Base-by-base conservation (phyloP, 257 asterid species). In the Euphrasia confusa region DNA sequence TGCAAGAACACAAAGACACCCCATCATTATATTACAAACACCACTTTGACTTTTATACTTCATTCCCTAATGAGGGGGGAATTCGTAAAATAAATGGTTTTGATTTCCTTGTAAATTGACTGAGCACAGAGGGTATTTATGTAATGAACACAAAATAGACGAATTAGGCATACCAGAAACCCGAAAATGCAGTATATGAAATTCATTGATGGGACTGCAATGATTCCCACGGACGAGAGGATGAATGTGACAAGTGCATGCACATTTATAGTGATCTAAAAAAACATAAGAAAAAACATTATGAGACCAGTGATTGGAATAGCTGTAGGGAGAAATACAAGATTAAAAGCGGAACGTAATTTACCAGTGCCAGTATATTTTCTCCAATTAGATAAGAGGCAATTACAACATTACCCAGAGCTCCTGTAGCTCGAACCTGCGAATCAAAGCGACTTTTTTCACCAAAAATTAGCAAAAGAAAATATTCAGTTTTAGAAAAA, bases 341-440 rank as follows among this genome's bases (percentile, higher is more conserved):
- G 56, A 50, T 8, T 12, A n/a, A 11, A 39, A 52, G 14, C 7
- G 67, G 49, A 33, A 5, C 40, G 32, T 18, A 40, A 57, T 40
- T 81, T 93, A 93, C 96, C 95, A 93, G 56, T 9, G 83, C 85
- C 44, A 87, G 95, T 69, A 93, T 89, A 79, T 93, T 93, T 77
- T 89, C 99, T 78, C 94, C 90, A 44, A 93, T 80, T 66, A 93
- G 77, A 75, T 84, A 86, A 8, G 99, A 93, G 74, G 89, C 82
- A 30, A 93, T 62, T 35, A 85, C 72, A 62, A 93, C 96, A 47
- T 90, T 89, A 65, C 85, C 88, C 10, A 93, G 64, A 61, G 94
- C 95, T 58, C 99, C 99, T 10, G 73, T 54, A 13, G 97, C 95
- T 70, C 97, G 88, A 77, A 88, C 92, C 97, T 93, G 81, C 78